Base-by-base conservation (phyloP, 2,329 filamentous ascomycete genomes). In the Corynespora cassiicola region DNA sequence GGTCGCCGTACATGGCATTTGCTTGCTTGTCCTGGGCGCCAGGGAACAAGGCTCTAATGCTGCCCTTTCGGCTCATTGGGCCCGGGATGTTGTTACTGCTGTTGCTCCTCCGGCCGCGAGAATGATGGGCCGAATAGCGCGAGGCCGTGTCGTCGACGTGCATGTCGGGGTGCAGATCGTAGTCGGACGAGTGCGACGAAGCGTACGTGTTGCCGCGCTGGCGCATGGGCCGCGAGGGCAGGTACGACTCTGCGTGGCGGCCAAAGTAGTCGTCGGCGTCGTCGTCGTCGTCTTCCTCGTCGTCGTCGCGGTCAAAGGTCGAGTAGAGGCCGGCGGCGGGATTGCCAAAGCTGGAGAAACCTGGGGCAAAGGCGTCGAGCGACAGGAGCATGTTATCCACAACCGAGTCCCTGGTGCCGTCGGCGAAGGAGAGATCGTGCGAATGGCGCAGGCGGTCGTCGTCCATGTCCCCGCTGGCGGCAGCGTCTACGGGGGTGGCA, bases 381-480 rank as follows among this genome's bases (percentile, higher is more conserved):
- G 91, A 96, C 51, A 94, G 77, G 45, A 97, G 83, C 86, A 99
- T 94, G 69, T 96, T 95, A 69, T 94, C 87, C 43, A 99, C 90
- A 53, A 99, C 84, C 22, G 91, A 96, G 63, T 95, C 89, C 54
- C 92, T 84, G 25, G 88, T 89, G 48, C 88, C 83, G 31, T 87
- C 82, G 33, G 85, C 85, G 57, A 95, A 78, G 41, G 88, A 91
- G 47, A 96, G 78, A 67, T 96, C 91, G 75, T 96, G 91, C 31
- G 87, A 90, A 70, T 91, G 85, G 33, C 63, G 58, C 34, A 58
- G 42, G 15, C 32, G 38, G 31, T 54, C 51, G 24, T 53, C 52
- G 8, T 54, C 52, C 16, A 38, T 28, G 24, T 49, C 45, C 23
- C 40, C 53, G 34, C 31, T 41, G 20, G 40, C 32, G 14, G 32